A percentile compares a stretch with the other conserved stretches of the same genome.
Conservation (phyloP, 2,329 filamentous ascomycete species). For the Trichoderma asperellum region DNA sequence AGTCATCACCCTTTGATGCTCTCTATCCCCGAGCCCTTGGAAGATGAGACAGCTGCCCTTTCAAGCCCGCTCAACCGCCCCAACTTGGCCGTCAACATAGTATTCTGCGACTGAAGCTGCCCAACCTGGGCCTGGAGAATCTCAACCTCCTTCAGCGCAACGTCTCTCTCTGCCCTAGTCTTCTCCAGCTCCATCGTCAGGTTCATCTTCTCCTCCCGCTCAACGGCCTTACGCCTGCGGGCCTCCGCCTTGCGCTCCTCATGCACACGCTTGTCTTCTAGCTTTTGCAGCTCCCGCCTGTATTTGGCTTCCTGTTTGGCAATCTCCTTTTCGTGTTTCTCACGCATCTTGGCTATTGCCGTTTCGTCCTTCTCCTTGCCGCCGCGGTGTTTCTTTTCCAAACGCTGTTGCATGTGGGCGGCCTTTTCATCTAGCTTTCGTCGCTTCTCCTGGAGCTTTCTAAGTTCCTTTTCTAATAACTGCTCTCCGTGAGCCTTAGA, state of each 20-base stretch:
- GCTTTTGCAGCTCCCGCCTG: constrained; percentile 63
- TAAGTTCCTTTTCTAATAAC: constrained; percentile 63
- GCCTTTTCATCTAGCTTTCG: constrained; percentile 67
- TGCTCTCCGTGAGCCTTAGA: constrained; percentile 40
- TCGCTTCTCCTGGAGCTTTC: constrained; percentile 64
- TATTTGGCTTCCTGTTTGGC: constrained; percentile 70
- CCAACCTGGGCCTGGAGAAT: constrained; percentile 59
- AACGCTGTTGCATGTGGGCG: constrained; percentile 56
- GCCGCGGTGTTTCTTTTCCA: constrained; percentile 50
- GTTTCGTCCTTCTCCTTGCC: constrained; percentile 55
- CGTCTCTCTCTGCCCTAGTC: constrained; percentile 54
- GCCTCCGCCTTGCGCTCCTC: constrained; percentile 65
- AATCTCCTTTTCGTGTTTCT: constrained; percentile 65
- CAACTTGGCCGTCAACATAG: constrained; percentile 57
- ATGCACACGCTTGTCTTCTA: constrained; percentile 65
- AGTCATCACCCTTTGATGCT: constrained; percentile 20
- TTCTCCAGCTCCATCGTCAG: constrained; percentile 58
- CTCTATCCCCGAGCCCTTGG: constrained; percentile 25
- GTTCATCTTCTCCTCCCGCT: constrained; percentile 57
- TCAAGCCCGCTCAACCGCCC: constrained; percentile 51
- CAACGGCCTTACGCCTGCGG: constrained; percentile 53
- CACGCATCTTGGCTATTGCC: constrained; percentile 59
- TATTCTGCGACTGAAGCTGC: constrained; percentile 64
- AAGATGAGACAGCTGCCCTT: constrained; percentile 46
- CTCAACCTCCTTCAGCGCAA: constrained; percentile 57